Percentiles rank a stretch among this genome's conserved stretches.
Conservation (phyloP, 2,329 filamentous ascomycete genomes). For the Talaromyces marneffei region DNA sequence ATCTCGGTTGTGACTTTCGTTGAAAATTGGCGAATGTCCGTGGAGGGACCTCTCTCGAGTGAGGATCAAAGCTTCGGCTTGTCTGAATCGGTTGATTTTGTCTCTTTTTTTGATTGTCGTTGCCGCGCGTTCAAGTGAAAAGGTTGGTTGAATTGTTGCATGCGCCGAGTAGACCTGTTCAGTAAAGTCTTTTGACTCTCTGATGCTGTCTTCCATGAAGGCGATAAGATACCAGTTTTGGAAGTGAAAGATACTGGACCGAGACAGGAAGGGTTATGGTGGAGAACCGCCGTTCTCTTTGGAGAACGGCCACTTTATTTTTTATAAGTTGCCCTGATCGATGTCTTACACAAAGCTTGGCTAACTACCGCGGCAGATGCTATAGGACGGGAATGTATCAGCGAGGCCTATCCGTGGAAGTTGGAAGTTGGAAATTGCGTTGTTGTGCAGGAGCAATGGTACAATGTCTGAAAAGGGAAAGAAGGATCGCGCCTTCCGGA, state of each 20-base stretch:
- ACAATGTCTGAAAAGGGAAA: neutral
- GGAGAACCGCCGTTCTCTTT: conserved; percentile 25
- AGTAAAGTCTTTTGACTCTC: neutral
- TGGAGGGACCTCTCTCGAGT: conserved; percentile 77
- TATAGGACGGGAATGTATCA: neutral
- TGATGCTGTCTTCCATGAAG: conserved; percentile 2
- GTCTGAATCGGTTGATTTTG: conserved; percentile 52
- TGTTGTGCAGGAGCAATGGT: neutral
- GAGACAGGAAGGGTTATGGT: conserved; percentile 8
- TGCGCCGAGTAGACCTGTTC: conserved; percentile 6
- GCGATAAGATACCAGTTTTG: neutral
- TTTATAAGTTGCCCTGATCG: conserved; percentile 33
- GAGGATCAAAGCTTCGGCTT: conserved; percentile 94
- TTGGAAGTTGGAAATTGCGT: neutral
- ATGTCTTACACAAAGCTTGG: conserved; percentile 8
- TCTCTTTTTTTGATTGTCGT: conserved; percentile 12
- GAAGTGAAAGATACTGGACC: neutral
- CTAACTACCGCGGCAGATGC: conserved; percentile 27
- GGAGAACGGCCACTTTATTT: conserved; percentile 30
- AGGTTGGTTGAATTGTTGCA: conserved; percentile 4
- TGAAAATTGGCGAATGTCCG: conserved; percentile 5
- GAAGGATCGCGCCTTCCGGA: neutral
- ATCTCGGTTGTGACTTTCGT: neutral
- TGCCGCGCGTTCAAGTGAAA: neutral
- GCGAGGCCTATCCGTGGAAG: neutral